phyloP scores from a whole-genome alignment of 352 stramenopile genomes.

The Phytophthora pluvialis region DNA sequence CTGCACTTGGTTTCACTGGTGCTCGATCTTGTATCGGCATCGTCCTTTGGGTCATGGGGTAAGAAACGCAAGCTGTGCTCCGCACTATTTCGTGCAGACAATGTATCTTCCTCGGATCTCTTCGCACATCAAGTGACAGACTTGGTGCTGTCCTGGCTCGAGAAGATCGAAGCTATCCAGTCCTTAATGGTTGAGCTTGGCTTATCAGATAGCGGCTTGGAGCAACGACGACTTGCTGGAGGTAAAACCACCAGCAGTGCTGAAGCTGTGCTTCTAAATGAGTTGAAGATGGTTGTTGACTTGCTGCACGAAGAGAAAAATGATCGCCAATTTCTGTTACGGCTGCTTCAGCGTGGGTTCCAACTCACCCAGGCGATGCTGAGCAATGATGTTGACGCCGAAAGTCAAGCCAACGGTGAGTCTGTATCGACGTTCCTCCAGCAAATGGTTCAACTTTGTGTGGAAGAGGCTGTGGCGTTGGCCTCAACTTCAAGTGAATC shows the following conservation, averaged over 20 bases:
- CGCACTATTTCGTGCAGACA: slow-evolving; percentile 40
- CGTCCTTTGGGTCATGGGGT: slow-evolving; percentile 63
- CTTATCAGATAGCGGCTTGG: slow-evolving; percentile 66
- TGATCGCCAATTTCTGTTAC: slow-evolving; percentile 58
- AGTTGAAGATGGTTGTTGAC: slow-evolving; percentile 74
- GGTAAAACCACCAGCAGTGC: slow-evolving; percentile 31
- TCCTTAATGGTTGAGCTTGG: slow-evolving; percentile 64
- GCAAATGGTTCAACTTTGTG: slow-evolving; percentile 47
- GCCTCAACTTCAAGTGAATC: background rate
- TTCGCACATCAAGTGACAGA: slow-evolving; percentile 61
- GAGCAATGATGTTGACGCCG: slow-evolving; percentile 1
- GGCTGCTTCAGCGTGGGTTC: slow-evolving; percentile 67
- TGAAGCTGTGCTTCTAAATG: slow-evolving; percentile 59
- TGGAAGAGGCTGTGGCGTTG: slow-evolving; percentile 37
- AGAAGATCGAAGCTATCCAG: slow-evolving; percentile 64
- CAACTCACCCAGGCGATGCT: slow-evolving; percentile 46
- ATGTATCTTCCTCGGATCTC: slow-evolving; percentile 34
- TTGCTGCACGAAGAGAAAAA: slow-evolving; percentile 64
- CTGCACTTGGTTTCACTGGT: slow-evolving; percentile 66
- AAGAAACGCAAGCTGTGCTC: slow-evolving; percentile 63
- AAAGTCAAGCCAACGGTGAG: slow-evolving; percentile 13
- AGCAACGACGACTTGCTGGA: slow-evolving; percentile 48
- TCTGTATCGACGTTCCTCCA: slow-evolving; percentile 30
- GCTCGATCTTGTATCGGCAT: slow-evolving; percentile 67
- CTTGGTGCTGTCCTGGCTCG: slow-evolving; percentile 51